Evolutionary conservation across 2,329 filamentous ascomycete species (phyloP), one percentile per base, ranked within the genome.

Genomic region (Cordyceps farinosa): DNA sequence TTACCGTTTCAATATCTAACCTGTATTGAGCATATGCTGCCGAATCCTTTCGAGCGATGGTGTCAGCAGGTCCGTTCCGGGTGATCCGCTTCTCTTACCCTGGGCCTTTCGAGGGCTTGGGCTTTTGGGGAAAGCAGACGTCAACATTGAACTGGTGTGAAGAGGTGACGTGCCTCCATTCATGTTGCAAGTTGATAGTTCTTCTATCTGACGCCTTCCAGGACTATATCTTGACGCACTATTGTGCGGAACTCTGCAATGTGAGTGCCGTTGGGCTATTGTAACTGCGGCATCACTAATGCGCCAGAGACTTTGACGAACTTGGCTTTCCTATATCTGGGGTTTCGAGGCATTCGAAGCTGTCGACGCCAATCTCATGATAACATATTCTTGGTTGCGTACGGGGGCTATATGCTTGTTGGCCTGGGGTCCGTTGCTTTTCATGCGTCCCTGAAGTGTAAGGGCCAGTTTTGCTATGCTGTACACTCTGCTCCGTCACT

Each of bases 111-210:
- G 10, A 59, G 29, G 58, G 64, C 27, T 17, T 36, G 6, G 87
- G 87, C 27, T 86, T 84, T 72, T 92, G 89, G 88, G 84, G 82
- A 6, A 85, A 87, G 29, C 86, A 89, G 62, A 91, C 89, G 1
- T 87, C 87, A 9, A 91, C 89, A 0, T 71, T 91, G 51, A 91
- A 92, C 73, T 92, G 90, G 84, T 93, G 90, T 72, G 90, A 92
- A 81, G 90, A 92, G 81, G 88, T 87, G 30, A n/a, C 9, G 3
- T 3, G 17, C 6, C 15, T 36, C 15, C 7, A 51, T 2, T 2
- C 7, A 22, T 32, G 47, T 2, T 6, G 5, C 13, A 32, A 17
- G 15, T 11, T 32, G 13, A 4, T 2, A 10, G 17, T 27, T 11
- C 3, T 55, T 44, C 7, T 30, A 32, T 38, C 53, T 66, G 34